Evolutionary conservation across 2,329 filamentous ascomycete species (phyloP).

Genomic region (Venturia nashicola): DNA sequence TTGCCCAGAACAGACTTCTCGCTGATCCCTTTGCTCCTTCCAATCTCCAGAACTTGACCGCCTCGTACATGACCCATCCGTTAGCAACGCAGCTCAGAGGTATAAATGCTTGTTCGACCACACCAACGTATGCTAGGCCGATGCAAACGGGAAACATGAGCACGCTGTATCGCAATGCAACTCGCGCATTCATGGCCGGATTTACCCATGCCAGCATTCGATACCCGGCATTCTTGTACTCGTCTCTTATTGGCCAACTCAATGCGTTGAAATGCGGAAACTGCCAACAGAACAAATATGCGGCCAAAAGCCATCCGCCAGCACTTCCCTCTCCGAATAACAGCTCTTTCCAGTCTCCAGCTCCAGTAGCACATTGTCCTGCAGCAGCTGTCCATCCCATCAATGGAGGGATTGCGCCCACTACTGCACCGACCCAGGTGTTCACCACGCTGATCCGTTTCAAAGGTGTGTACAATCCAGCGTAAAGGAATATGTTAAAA

Average conservation of each 20-base stretch:
- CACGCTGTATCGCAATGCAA: slow-evolving; percentile 77
- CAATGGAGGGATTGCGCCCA: slow-evolving; percentile 84
- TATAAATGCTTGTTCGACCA: slow-evolving; percentile 80
- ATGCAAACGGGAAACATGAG: slow-evolving; percentile 78
- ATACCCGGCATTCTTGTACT: slow-evolving; percentile 64
- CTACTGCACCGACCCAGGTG: slow-evolving; percentile 87
- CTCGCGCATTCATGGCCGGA: slow-evolving; percentile 70
- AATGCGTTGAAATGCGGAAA: slow-evolving; percentile 97
- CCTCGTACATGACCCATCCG: slow-evolving; percentile 70
- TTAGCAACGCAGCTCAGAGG: slow-evolving; percentile 73
- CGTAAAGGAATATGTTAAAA: slow-evolving; percentile 79
- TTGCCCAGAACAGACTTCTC: slow-evolving; percentile 86
- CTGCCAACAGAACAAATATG: slow-evolving; percentile 85
- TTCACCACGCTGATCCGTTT: slow-evolving; percentile 81
- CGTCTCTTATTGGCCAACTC: slow-evolving; percentile 75
- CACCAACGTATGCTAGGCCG: slow-evolving; percentile 62
- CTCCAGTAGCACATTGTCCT: slow-evolving; percentile 57
- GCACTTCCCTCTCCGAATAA: slow-evolving; percentile 55
- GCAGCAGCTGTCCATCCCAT: slow-evolving; percentile 98
- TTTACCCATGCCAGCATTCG: slow-evolving; percentile 77
- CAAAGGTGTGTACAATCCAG: slow-evolving; percentile 81
- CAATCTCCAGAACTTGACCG: slow-evolving; percentile 66
- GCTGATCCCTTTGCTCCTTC: slow-evolving; percentile 72
- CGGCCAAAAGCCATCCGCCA: slow-evolving; percentile 83
- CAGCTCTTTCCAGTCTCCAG: slow-evolving; percentile 53